phyloP scores from a whole-genome alignment of 192 early-diverging fungal species.

The Jimgerdemannia lactiflua region DNA sequence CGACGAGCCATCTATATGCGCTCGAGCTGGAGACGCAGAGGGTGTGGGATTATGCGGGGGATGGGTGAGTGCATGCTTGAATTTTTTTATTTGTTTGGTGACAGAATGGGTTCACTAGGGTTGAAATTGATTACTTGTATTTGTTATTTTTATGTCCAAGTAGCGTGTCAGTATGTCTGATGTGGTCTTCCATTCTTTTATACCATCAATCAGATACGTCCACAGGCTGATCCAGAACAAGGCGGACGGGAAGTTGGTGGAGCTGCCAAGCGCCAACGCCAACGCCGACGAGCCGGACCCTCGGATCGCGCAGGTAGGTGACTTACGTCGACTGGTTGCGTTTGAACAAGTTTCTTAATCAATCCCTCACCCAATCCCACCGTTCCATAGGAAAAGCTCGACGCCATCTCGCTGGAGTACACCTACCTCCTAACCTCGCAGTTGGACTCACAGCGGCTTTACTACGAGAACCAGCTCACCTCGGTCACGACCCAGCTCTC shows the following conservation, averaged over 20 bases:
- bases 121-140: no score
- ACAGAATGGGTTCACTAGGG: not conserved
- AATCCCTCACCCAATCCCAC: no score
- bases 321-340: no score
- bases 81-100: not conserved
- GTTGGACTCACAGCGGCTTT: conserved; percentile 83
- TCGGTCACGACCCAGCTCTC: conserved; percentile 50
- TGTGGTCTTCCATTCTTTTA: no score
- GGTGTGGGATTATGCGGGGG: conserved; percentile 98
- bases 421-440: conserved; percentile 78
- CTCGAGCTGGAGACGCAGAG: conserved; percentile 94
- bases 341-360: not conserved
- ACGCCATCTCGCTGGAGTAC: conserved; percentile 79
- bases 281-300: conserved; percentile 1
- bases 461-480: conserved; percentile 73
- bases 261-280: conserved; percentile 56
- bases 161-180: no score
- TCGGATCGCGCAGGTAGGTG: not conserved
- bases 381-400: conserved; percentile 65
- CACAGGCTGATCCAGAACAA: conserved; percentile 93
- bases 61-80: conserved; percentile 52
- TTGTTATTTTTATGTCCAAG: no score
- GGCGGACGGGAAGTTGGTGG: conserved; percentile 89
- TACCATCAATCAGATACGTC: conserved; percentile 53
- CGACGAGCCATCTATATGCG: conserved; percentile 84